Evolutionary conservation across 345 rosid genomes (phyloP), one percentile per base, ranked within the genome.

Genomic region (Cochlearia excelsa): DNA sequence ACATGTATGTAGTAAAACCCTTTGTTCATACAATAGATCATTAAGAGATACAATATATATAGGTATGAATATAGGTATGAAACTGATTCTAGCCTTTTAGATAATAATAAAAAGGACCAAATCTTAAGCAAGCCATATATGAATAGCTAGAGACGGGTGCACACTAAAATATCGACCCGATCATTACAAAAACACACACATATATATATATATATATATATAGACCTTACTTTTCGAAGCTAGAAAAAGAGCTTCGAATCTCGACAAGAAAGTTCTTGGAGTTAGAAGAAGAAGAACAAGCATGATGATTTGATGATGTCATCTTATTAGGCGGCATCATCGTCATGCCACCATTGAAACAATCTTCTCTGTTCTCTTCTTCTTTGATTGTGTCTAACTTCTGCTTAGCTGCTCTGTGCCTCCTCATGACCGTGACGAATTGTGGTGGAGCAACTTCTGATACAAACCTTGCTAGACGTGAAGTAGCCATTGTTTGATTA

Each of bases 381-480:
- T 90, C 97, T 46, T 66, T 74, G 51, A 91, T 88, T 1, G 98
- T 86, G 55, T 91, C 96, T 66, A 88, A 33, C 77, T 81, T 75
- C 61, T 80, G 82, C 66, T 63, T 64, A 37, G 61, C 55, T 23
- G 81, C 73, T 54, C 89, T 70, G 41, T 84, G 75, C 29, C 65
- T 78, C 74, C 97, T 80, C 71, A 80, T 77, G 42, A 92, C 90
- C 47, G 66, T 79, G 47, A 84, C 78, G 31, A 79, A 78, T 49
- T 81, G 96, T 2, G 95, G 89, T 2, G 98, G 98, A 35, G 95
- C 95, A 67, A 77, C 92, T 77, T 91, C 96, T 29, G 81, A 72
- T 5, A 81, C 66, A 53, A 88, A 84, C 80, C 82, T 85, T 27
- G 86, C 77, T 9, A 82, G 63, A 51, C 86, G 75, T 0, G 96